Evolutionary conservation across 1,284 basidiomycete genomes (phyloP), one percentile per base, ranked within the genome.

Genomic region (Macrocybe sp.): DNA sequence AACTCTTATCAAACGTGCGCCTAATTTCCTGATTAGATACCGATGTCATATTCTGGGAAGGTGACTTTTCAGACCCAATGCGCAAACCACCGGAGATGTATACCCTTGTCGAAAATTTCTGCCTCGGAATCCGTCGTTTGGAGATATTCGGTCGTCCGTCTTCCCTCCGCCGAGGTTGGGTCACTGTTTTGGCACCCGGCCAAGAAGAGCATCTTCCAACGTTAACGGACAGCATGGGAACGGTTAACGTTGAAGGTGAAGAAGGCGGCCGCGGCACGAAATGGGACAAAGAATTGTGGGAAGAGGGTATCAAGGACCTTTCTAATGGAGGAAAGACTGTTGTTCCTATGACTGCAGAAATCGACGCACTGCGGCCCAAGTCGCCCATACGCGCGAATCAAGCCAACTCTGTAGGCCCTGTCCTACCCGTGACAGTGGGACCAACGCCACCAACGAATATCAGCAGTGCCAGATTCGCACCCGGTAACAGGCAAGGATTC

Each of bases 61-160:
- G 89, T 32, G 89, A 93, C 58, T 66, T 82, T 45, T 65, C 75
- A 0, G 91, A 94, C 65, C 85, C 89, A 3, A 83, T 81, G 8
- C 75, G 83, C 50, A 92, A 97, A 68, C 96, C 96, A 1, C 91
- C 93, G 12, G 96, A 99, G 63, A 89, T 96, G 71, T 95, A 97
- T 69, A 86, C 86, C 7, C 77, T 98, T 31, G 89, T 98, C 60
- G 96, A 99, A 66, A 97, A 97, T 68, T 99, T 99, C 64, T 98
- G 96, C 62, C 85, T 97, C 47, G 96, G 96, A 8, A 81, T 89
- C 0, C 85, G 96, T 6, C 82, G 96, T 1, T 79, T 99, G 16
- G 93, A 98, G 64, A 69, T 99, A 7, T 98, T 96, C 57, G 93
- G 92, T 0, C 80, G 82, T 2, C 74, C 81, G 0, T 78, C 81